Evolutionary conservation across 2,329 filamentous ascomycete species (phyloP).

Genomic region (Magnaporthales sp.): DNA sequence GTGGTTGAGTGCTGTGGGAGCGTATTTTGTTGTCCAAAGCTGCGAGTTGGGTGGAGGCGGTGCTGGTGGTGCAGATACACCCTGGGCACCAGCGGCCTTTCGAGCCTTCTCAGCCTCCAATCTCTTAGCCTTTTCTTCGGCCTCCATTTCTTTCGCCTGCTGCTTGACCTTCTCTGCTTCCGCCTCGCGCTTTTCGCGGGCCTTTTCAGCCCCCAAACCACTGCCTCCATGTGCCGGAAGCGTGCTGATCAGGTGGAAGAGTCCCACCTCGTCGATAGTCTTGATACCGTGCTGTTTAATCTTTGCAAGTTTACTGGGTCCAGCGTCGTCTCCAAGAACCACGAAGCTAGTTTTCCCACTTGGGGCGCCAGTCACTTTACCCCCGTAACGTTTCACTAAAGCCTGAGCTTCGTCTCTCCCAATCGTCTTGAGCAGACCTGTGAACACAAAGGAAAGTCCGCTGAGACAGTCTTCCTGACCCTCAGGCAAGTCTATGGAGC

Average conservation of each 20-base stretch:
- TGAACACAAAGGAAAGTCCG: slow-evolving; percentile 91
- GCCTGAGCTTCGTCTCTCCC: slow-evolving; percentile 77
- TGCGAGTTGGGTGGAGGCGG: slow-evolving; percentile 44
- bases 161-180: slow-evolving; percentile 77
- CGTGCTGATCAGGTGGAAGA: slow-evolving; percentile 75
- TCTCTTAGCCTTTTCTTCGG: slow-evolving; percentile 58
- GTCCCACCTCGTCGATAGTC: slow-evolving; percentile 87
- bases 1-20: slow-evolving; percentile 72
- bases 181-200: slow-evolving; percentile 73
- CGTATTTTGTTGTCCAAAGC: slow-evolving; percentile 93
- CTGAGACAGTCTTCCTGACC: slow-evolving; percentile 85
- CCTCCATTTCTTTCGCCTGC: slow-evolving; percentile 78
- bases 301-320: slow-evolving; percentile 84
- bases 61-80: slow-evolving; percentile 26
- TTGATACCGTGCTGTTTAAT: slow-evolving; percentile 74
- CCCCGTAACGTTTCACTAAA: slow-evolving; percentile 87
- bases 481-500: slow-evolving; percentile 63
- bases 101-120: slow-evolving; percentile 44
- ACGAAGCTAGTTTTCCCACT: slow-evolving; percentile 94
- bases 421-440: slow-evolving; percentile 72
- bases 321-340: slow-evolving; percentile 82
- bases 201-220: slow-evolving; percentile 79
- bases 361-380: slow-evolving; percentile 76
- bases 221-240: slow-evolving; percentile 82
- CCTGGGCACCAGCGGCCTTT: slow-evolving; percentile 37